phyloP scores from a whole-genome alignment of 2,329 filamentous ascomycete genomes.

The Alternaria angustiovoidea region DNA sequence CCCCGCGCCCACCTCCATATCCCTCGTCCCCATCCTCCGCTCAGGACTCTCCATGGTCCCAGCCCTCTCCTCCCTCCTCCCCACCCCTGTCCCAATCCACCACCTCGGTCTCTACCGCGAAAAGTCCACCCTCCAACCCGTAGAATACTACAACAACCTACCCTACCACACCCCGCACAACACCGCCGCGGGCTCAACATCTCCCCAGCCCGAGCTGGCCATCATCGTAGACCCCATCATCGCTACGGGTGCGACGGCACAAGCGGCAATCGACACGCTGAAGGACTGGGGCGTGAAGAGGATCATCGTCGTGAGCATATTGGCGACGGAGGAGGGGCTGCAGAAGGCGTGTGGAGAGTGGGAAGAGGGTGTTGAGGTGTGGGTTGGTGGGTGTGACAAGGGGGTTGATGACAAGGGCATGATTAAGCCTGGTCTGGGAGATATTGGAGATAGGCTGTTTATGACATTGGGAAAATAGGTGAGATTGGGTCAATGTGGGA shows the following conservation, averaged over 20 bases:
- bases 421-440: conserved; percentile 88
- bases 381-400: conserved; percentile 81
- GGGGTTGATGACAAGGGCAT: conserved; percentile 81
- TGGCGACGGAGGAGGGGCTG: conserved; percentile 78
- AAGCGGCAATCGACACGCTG: conserved; percentile 87
- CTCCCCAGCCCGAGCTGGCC: conserved; percentile 66
- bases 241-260: conserved; percentile 89
- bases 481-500: too few relatives aligned
- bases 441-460: conserved; percentile 90
- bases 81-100: conserved; percentile 80
- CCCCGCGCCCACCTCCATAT: conserved; percentile 72
- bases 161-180: conserved; percentile 70
- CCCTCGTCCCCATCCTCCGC: conserved; percentile 89
- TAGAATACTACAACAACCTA: conserved; percentile 98
- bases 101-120: conserved; percentile 96
- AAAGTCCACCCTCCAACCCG: conserved; percentile 82
- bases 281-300: conserved; percentile 89
- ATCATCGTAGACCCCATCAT: conserved; percentile 92
- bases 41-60: conserved; percentile 93
- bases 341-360: conserved; percentile 76
- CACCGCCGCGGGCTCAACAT: conserved; percentile 29
- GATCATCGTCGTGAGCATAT: conserved; percentile 77
- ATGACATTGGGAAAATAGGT: conserved; percentile 80
- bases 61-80: conserved; percentile 83
- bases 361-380: conserved; percentile 79